A percentile compares a stretch with the other conserved stretches of the same genome.
phyloP scores from a whole-genome alignment of 345 rosid species.

The Ailanthus altissimus region DNA sequence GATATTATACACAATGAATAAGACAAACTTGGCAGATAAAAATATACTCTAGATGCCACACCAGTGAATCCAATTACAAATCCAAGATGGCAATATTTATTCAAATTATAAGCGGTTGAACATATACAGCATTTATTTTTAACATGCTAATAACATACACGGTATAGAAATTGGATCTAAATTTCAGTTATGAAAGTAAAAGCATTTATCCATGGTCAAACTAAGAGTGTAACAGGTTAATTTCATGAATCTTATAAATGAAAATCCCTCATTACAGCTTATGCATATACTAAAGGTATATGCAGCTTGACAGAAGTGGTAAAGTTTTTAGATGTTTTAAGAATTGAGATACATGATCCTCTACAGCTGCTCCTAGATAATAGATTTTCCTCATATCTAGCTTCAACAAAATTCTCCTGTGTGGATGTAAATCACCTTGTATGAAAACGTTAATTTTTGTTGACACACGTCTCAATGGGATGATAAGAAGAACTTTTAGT shows the following conservation, averaged over 20 bases:
- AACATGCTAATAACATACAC: background rate
- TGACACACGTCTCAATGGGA: background rate
- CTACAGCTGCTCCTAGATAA: background rate
- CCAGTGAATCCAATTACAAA: background rate
- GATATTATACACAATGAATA: background rate
- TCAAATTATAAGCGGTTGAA: too few species aligned
- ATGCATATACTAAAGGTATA: too few species aligned
- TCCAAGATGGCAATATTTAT: background rate
- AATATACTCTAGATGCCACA: constrained; percentile 4
- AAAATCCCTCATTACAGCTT: background rate
- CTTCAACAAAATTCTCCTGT: background rate
- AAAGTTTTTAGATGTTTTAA: background rate
- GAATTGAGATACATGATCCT: background rate
- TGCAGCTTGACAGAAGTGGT: too few species aligned
- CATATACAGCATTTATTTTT: background rate
- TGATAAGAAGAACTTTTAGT: too few species aligned
- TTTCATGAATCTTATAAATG: too few species aligned
- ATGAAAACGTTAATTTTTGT: too few species aligned
- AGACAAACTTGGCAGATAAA: background rate
- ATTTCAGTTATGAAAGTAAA: background rate
- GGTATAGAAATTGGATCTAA: background rate
- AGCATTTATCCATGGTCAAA: background rate
- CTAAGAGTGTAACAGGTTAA: background rate
- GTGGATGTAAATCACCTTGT: too few species aligned
- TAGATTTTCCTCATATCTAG: background rate